A percentile compares a stretch with the other conserved stretches of the same genome.
Evolutionary conservation across 2,329 filamentous ascomycete species (phyloP).

Genomic region (Sphaceloma murrayae): DNA sequence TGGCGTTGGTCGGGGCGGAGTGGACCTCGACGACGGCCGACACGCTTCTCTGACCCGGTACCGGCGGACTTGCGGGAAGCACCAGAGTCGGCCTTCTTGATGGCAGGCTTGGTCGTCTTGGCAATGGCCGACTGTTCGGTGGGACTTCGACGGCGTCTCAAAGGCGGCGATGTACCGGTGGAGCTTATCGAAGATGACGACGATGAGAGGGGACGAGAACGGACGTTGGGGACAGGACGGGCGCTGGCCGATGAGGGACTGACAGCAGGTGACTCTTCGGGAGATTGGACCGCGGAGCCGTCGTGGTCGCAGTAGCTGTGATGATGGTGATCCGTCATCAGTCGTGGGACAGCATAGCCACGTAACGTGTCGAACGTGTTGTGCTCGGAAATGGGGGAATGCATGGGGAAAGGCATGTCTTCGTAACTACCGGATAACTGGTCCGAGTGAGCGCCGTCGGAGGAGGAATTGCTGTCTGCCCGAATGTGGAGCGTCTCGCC

Average conservation of each 20-base stretch:
- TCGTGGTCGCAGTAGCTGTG: conserved; percentile 17
- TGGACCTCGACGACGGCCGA: conserved; percentile 81
- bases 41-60: conserved; percentile 70
- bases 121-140: conserved; percentile 31
- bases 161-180: conserved; percentile 45
- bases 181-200: conserved; percentile 51
- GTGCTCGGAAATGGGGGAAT: conserved; percentile 73
- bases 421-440: conserved; percentile 68
- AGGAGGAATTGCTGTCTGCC: conserved; percentile 77
- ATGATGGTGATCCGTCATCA: conserved; percentile 33
- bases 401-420: conserved; percentile 65
- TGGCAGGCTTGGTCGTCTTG: conserved; percentile 75
- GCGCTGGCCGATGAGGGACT: conserved; percentile 24
- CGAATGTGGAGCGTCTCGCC: conserved; percentile 81
- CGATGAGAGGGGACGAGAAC: conserved; percentile 53
- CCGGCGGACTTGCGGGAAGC: conserved; percentile 60
- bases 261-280: conserved; percentile 20
- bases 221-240: conserved; percentile 30
- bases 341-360: conserved; percentile 50
- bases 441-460: conserved; percentile 50
- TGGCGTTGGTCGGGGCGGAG: conserved; percentile 88
- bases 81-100: conserved; percentile 60
- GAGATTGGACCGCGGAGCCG: conserved; percentile 22
- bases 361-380: conserved; percentile 44
- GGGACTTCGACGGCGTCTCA: conserved; percentile 56